Conservation (phyloP, 75 land plant genomes). For the Pseudotsuga menziesii region DNA sequence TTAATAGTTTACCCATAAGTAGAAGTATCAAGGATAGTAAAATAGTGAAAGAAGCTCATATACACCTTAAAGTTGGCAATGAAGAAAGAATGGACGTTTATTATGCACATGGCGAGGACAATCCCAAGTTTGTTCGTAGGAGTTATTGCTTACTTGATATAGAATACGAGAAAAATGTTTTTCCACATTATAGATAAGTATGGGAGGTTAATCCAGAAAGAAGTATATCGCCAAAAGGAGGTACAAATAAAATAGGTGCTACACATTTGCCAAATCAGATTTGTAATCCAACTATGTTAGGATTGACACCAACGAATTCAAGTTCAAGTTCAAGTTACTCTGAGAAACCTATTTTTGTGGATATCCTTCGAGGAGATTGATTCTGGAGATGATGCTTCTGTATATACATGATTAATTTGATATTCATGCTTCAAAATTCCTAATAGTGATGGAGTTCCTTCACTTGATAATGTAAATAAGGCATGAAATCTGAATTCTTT, state of each 20-base stretch:
- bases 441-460: background rate
- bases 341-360: conserved; percentile 7
- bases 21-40: no score
- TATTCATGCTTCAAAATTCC: background rate
- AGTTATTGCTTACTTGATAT: no score
- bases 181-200: no score
- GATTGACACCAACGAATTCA: background rate
- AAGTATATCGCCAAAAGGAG: background rate
- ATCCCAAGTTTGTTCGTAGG: no score
- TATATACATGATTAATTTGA: background rate
- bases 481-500: background rate
- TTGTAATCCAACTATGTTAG: conserved; percentile 8
- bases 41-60: no score
- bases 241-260: background rate
- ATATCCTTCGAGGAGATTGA: conserved; percentile 23
- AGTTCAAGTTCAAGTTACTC: conserved; percentile 21
- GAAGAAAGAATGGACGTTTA: no score
- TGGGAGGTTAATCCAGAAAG: background rate
- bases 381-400: conserved; percentile 9
- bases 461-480: background rate
- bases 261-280: conserved; percentile 6
- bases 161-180: no score
- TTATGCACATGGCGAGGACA: no score
- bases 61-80: no score
- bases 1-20: no score